Base-by-base conservation (phyloP, 768 basidiomycete species). In the Multifurca ochricompacta region DNA sequence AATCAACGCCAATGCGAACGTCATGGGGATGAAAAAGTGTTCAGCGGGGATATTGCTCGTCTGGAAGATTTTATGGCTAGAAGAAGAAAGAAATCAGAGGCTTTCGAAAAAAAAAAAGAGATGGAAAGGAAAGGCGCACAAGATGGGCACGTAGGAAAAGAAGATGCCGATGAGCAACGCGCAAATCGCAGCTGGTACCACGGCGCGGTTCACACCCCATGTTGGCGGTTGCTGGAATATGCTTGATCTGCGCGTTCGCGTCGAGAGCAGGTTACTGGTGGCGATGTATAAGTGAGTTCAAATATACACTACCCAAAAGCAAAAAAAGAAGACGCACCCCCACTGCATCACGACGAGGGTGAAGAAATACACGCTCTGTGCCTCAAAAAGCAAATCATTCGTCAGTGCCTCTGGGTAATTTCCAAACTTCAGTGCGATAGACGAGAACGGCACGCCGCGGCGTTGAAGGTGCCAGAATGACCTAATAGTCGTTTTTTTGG, bases 291-390 rank as follows among this genome's bases (percentile, higher is more conserved):
- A 8, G n/a, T 40, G 9, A 51, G 16, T 50, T 28, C 7, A 3
- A 11, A 9, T 16, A 3, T n/a, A 34, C 18, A 3, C 3, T 25
- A 21, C 5, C 25, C 18, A 31, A 27, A 30, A 37, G 14, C 18
- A 48, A 7, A 6, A 13, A 19, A 2, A 2, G 11, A 4, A 4
- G 25, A 42, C 59, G 13, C 18, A 58, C 59, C 77, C 78, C 74
- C 75, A 80, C 67, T 83, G 82, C 77, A 80, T 81, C 49, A 80
- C 68, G 34, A 80, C 72, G 6, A 80, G 66, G 16, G 75, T 73
- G 62, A 76, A 74, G 64, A 74, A 75, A 54, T 74, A 80, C 23
- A 82, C 69, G 31, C 72, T 76, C 64, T 82, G 80, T 6, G 79
- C 79, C 25, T 69, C 64, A 58, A 71, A 70, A 63, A 73, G 69